Evolutionary conservation across 768 basidiomycete genomes (phyloP), one percentile per base, ranked within the genome.

Genomic region (Vararia minispora): DNA sequence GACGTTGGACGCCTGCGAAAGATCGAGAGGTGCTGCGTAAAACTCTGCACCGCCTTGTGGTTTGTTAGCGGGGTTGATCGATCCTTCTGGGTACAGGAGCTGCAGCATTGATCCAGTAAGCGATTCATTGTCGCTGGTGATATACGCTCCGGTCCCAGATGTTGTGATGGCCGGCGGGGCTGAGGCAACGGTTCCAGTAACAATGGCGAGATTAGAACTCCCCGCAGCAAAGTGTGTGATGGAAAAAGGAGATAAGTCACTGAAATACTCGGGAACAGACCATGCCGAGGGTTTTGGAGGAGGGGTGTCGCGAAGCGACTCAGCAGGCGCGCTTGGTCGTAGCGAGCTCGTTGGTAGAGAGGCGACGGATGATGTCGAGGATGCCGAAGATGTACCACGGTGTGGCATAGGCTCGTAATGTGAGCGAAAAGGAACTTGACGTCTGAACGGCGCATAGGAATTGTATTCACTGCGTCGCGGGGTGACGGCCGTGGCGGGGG

Each of bases 41-140:
- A 89, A 87, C 47, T 85, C 73, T 0, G 80, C 72, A 2, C 86
- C 86, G 25, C 86, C 86, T 43, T 66, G 58, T 2, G 81, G 80
- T 13, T 40, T 38, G 26, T 39, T 26, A 18, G 59, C 69, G 1
- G 85, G 85, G 53, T 85, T 81, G 53, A 79, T 68, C 1, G 83
- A 85, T 33, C 67, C 59, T 16, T 64, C 67, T 3, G 84, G 85
- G 49, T 82, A 88, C 42, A 73, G 58, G 16, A 87, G 60, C 44
- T 79, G 78, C 9, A 88, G 53, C 36, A 69, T 58, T 0, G 77
- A 56, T 24, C n/a, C n/a, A n/a, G n/a, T n/a, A n/a, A n/a, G n/a
- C n/a, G 56, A 58, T 5, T 53, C 35, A 49, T 62, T 56, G 35
- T 51, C 49, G 53, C 53, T 56, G 7, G 52, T 44, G 29, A 42